A percentile compares a stretch with the other conserved stretches of the same genome.
Evolutionary conservation across 1,284 basidiomycete genomes (phyloP).

Genomic region (Pisolithus thermaeus): DNA sequence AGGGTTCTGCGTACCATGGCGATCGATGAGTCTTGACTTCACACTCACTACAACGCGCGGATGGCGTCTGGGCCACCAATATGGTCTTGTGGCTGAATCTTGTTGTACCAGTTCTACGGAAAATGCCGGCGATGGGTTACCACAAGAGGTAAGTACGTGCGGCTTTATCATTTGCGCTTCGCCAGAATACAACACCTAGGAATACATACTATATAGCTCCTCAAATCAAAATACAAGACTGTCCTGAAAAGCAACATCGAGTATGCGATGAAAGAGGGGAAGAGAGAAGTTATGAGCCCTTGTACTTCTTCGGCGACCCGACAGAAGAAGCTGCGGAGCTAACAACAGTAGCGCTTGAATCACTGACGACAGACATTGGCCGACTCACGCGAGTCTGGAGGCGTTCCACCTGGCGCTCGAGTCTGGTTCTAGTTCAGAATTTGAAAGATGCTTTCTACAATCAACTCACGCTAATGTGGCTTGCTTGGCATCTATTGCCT

Average conservation of each 20-base stretch:
- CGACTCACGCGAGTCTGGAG: slow-evolving; percentile 58
- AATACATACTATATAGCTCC: not conserved
- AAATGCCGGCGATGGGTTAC: slow-evolving; percentile 7
- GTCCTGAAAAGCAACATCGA: not conserved
- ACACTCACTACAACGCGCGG: not conserved
- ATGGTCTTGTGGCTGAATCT: slow-evolving; percentile 26
- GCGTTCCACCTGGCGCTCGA: slow-evolving; percentile 67
- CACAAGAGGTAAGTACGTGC: no score
- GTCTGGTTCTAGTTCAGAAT: slow-evolving; percentile 31
- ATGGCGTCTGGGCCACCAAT: not conserved
- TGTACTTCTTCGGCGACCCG: slow-evolving; percentile 29
- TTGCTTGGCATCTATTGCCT: slow-evolving; percentile 68
- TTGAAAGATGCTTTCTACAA: not conserved
- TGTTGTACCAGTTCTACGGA: slow-evolving; percentile 26
- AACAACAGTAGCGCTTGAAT: slow-evolving; percentile 11
- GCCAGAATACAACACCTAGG: not conserved
- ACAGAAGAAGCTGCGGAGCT: slow-evolving; percentile 20
- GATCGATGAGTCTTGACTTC: slow-evolving; percentile 10
- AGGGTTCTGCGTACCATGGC: slow-evolving; percentile 21
- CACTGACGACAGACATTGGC: slow-evolving; percentile 31
- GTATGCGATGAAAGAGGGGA: not conserved
- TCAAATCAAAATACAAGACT: not conserved
- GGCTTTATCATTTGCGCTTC: no score
- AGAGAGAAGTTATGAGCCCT: not conserved
- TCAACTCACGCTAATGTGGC: slow-evolving; percentile 55